These are phyloP conservation scores for Aspergillus alliaceus DNA, from an alignment of 2,329 filamentous ascomycete species.

Conservation along the genomic window DNA sequence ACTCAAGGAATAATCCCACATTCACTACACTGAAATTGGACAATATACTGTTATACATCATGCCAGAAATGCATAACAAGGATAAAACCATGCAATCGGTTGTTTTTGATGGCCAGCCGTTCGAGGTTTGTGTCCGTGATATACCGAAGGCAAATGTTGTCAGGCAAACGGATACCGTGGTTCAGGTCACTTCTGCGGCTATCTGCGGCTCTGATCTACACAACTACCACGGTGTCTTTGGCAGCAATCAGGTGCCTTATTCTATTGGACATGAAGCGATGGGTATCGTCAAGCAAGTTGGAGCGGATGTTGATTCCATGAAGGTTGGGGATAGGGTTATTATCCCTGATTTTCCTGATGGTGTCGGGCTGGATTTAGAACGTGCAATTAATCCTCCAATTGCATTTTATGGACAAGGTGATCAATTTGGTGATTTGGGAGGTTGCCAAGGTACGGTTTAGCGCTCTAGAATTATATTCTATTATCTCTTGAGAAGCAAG, in stretches of 20 bases:
- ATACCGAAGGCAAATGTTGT: not conserved
- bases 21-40: not conserved
- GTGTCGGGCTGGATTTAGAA: not conserved
- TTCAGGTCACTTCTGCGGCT: not conserved
- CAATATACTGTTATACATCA: not conserved
- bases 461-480: not conserved
- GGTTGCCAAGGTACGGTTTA: not conserved
- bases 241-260: not conserved
- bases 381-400: not conserved
- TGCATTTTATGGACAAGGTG: not conserved
- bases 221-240: not conserved
- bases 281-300: not conserved
- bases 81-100: not conserved
- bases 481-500: not conserved
- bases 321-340: not conserved
- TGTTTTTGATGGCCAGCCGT: not conserved
- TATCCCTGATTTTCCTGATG: not conserved
- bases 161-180: not conserved
- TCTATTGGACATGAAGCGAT: not conserved
- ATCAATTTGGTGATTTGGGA: not conserved
- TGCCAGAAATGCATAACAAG: not conserved
- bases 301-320: not conserved
- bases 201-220: conserved; percentile 1
- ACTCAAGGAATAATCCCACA: not conserved
- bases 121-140: not conserved